phyloP scores from a whole-genome alignment of 2,329 filamentous ascomycete genomes.

The Colletotrichum falcatum region DNA sequence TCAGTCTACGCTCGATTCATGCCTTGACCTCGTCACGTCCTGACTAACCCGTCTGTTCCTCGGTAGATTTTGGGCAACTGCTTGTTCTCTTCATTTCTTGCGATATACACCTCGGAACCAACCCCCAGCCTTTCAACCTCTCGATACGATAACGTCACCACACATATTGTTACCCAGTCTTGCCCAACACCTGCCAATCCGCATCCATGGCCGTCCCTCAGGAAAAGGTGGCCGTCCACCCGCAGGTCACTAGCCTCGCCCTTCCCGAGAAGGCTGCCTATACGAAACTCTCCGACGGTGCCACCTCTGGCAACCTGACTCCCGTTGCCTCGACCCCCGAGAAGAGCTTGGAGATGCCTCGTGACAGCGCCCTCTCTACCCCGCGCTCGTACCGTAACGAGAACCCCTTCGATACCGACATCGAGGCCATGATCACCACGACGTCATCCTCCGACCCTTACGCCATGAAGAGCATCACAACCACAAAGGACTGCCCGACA shows the following conservation, averaged over 20 bases:
- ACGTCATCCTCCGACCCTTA: constrained; percentile 48
- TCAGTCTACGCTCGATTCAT: constrained; percentile 23
- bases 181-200: background rate
- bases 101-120: constrained; percentile 1
- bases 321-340: constrained; percentile 41
- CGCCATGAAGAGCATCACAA: constrained; percentile 50
- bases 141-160: constrained; percentile 1
- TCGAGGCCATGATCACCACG: constrained; percentile 64
- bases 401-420: constrained; percentile 69
- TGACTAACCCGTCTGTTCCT: constrained; percentile 29
- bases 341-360: constrained; percentile 47
- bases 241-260: constrained; percentile 23
- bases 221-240: constrained; percentile 31
- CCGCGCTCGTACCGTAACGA: constrained; percentile 56
- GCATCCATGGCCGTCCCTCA: constrained; percentile 27
- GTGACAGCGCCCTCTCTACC: constrained; percentile 56
- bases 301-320: constrained; percentile 27
- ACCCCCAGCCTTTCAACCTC: constrained; percentile 1
- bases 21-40: constrained; percentile 25
- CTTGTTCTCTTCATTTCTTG: constrained; percentile 2
- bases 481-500: constrained; percentile 61
- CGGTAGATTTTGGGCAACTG: constrained; percentile 26
- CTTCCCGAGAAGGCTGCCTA: constrained; percentile 38
- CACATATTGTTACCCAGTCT: constrained; percentile 20
- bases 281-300: constrained; percentile 18